phyloP scores from a whole-genome alignment of 2,329 filamentous ascomycete species.

The Metarhizium sp. region DNA sequence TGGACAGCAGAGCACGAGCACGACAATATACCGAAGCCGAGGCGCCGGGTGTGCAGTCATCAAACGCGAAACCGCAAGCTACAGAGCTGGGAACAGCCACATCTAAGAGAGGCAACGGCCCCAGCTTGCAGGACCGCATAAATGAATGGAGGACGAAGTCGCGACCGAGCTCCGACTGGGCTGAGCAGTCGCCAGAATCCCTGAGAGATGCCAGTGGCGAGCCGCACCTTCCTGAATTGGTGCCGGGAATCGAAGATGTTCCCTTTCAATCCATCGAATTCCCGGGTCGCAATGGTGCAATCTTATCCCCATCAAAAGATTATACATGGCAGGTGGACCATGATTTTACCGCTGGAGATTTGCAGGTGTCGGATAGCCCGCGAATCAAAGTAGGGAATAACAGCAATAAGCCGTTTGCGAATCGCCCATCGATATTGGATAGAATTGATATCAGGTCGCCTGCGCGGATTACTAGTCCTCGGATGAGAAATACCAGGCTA shows the following conservation, averaged over 20 bases:
- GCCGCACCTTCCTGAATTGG: constrained; percentile 26
- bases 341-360: constrained; percentile 47
- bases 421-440: constrained; percentile 21
- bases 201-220: constrained; percentile 18
- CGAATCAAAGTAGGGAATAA: constrained; percentile 29
- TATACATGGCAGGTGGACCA: constrained; percentile 47
- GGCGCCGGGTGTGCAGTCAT: constrained; percentile 8
- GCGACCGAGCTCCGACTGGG: neutral
- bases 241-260: constrained; percentile 28
- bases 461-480: constrained; percentile 17
- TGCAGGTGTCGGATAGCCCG: constrained; percentile 48
- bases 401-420: constrained; percentile 24
- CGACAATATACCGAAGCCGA: constrained; percentile 6
- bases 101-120: neutral
- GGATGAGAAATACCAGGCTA: constrained; percentile 31
- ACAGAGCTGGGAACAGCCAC: neutral
- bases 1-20: constrained; percentile 18
- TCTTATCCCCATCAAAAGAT: constrained; percentile 38
- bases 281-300: neutral
- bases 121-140: constrained; percentile 5
- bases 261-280: constrained; percentile 25
- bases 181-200: neutral
- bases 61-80: neutral
- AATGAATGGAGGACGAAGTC: constrained; percentile 6
- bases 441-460: constrained; percentile 19